Conservation (phyloP, 495 filamentous ascomycete genomes). For the Xylaria grammica region DNA sequence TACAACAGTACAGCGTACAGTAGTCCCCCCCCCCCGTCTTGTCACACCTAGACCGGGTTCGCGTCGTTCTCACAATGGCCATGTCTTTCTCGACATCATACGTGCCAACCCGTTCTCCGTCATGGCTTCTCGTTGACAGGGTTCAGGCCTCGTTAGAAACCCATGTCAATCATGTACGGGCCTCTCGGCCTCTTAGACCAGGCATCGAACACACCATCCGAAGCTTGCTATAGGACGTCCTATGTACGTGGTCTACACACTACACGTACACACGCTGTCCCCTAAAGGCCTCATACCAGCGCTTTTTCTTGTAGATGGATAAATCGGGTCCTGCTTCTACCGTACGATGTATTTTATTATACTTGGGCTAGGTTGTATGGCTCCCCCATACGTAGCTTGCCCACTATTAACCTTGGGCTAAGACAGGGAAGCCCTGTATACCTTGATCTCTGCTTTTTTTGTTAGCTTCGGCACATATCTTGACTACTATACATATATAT, state of each 20-base stretch:
- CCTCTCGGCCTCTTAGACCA: slow-evolving; percentile 9
- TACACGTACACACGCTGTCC: slow-evolving; percentile 9
- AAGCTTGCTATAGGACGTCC: slow-evolving; percentile 3
- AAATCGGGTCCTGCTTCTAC: slow-evolving; percentile 17
- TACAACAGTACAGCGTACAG: not conserved
- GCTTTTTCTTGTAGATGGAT: slow-evolving; percentile 11
- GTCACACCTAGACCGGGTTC: slow-evolving; percentile 11
- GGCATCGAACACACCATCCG: slow-evolving; percentile 1
- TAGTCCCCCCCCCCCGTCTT: not conserved
- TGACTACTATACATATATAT: slow-evolving; percentile 15
- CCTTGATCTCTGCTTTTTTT: not conserved
- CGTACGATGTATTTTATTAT: slow-evolving; percentile 17
- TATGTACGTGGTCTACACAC: not conserved
- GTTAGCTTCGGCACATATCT: slow-evolving; percentile 11
- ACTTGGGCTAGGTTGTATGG: slow-evolving; percentile 3
- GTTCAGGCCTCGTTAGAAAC: slow-evolving; percentile 5
- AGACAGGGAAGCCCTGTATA: slow-evolving; percentile 21
- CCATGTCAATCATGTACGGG: slow-evolving; percentile 16
- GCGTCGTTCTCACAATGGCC: slow-evolving; percentile 3
- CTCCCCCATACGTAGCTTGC: slow-evolving; percentile 14
- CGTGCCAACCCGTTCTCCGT: slow-evolving; percentile 19
- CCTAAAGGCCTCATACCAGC: slow-evolving; percentile 12
- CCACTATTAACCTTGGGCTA: slow-evolving; percentile 9
- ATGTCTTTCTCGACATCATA: slow-evolving; percentile 7
- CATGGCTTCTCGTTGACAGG: slow-evolving; percentile 17